Base-by-base conservation (phyloP, 2,329 filamentous ascomycete species). In the Bipolaris zeicola region DNA sequence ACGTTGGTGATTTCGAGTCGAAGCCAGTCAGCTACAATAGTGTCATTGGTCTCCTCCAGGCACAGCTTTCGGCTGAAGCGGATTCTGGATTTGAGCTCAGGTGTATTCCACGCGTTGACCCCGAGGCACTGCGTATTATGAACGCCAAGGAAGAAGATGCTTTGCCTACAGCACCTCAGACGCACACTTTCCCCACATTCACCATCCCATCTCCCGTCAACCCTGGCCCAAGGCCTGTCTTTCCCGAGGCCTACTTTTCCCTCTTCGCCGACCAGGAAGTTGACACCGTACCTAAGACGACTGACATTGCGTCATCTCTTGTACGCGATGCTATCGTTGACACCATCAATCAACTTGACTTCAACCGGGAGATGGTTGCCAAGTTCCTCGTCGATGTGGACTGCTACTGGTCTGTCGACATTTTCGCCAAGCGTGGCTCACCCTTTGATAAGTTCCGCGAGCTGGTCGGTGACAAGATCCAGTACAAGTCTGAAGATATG, bases 401-500 rank as follows among this genome's bases (percentile, higher is more conserved):
- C 76, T 96, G 91, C 76, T 99, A 95, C 78, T 99, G 96, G 79
- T 85, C 92, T 0, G 87, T 91, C 8, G 86, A 88, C 52, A 97
- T 91, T 1, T 99, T 99, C 75, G 88, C 96, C 55, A 96, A 96
- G 79, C 89, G 95, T 55, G 93, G 92, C 1, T 97, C 92, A 1
- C 88, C 92, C 0, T 97, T 96, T 69, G 95, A 99, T 75, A 89
- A 92, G 70, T 85, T 99, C 46, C 86, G 89, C 33, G 86, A 88
- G 42, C 70, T 84, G 18, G 73, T 81, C 1, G 88, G 88, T 43
- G 82, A 89, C 16, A 86, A 87, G 62, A 86, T 89, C 13, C 93
- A 91, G 0, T 99, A 95, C 94, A 99, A 99, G 77, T 92, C 95
- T 0, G 95, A 99, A 78, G 95, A 99, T 77, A 90, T 98, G 56